Evolutionary conservation across 2,329 filamentous ascomycete genomes (phyloP), one percentile per base, ranked within the genome.

Genomic region (Fusarium mundagurra): DNA sequence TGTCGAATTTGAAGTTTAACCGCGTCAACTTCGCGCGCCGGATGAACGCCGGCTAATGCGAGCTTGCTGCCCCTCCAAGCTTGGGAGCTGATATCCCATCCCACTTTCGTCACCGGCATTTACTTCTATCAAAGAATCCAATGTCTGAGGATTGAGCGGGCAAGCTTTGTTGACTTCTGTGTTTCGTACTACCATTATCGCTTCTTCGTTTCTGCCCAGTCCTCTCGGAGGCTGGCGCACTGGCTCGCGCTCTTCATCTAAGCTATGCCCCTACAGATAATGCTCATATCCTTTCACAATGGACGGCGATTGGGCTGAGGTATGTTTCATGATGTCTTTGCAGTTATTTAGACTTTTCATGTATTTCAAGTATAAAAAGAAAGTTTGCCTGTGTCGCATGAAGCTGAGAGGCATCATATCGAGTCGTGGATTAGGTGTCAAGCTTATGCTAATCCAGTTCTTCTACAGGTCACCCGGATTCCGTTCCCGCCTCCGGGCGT

Each of bases 401-500:
- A 13, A 27, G 7, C 18, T 11, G 12, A 18, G 36, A 27, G 4
- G 9, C 17, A 50, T 27, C 18, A 34, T 4, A 24, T 9, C 16
- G 10, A 27, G 36, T 39, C 20, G 24, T n/a, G 34, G 14, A 31
- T 17, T 17, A 29, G 54, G 13, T 36, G 53, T 50, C 22, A 43
- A 34, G n/a, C 43, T 34, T 44, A 55, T 77, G 51, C 64, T 75
- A 51, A 69, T 43, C 33, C 34, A 73, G 22, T 59, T 36, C 31
- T 54, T 24, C 29, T 43, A 43, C 66, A 97, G 92, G 91, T 97
- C 83, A 90, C 91, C 83, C 93, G 94, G 83, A 91, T 96, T 84
- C 89, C 91, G 82, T 90, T 97, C 84, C 94, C 94, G 82, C 91
- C 93, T 78, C 91, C 93, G 79, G 92, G 90, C 80, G 87, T 91